Conservation (phyloP, 768 basidiomycete species). For the Boletus fagicola region DNA sequence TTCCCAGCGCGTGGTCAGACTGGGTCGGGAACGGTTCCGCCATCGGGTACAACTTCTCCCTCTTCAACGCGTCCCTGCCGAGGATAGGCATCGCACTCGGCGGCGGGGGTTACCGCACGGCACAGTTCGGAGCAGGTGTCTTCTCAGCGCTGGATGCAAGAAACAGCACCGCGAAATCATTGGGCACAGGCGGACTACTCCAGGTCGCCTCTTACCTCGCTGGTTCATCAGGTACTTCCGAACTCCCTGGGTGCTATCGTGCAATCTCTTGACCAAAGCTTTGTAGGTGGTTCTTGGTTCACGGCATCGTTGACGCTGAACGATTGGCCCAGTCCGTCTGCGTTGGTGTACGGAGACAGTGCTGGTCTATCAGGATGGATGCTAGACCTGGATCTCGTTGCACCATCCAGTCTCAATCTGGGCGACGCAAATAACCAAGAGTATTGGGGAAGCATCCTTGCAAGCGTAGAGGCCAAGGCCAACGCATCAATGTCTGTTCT, state of each 20-base stretch:
- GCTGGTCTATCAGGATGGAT: slow-evolving; percentile 50
- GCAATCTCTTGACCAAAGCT: background rate
- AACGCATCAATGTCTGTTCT: slow-evolving; percentile 48
- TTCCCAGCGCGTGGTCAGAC: slow-evolving; percentile 54
- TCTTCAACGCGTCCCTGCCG: slow-evolving; percentile 43
- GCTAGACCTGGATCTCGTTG: slow-evolving; percentile 53
- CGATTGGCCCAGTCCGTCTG: slow-evolving; percentile 54
- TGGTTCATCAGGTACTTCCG: slow-evolving; percentile 56
- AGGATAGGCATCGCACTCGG: slow-evolving; percentile 64
- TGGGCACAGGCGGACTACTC: slow-evolving; percentile 64
- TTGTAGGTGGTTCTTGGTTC: slow-evolving; percentile 64
- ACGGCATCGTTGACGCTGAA: slow-evolving; percentile 63
- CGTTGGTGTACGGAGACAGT: slow-evolving; percentile 61
- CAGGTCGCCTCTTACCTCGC: slow-evolving; percentile 71
- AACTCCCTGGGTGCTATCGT: background rate
- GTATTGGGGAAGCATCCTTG: slow-evolving; percentile 53
- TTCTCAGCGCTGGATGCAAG: slow-evolving; percentile 59
- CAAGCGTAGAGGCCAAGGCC: slow-evolving; percentile 57
- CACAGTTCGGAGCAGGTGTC: slow-evolving; percentile 62
- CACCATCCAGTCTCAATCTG: slow-evolving; percentile 50
- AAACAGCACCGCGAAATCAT: slow-evolving; percentile 53
- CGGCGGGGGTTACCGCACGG: slow-evolving; percentile 69
- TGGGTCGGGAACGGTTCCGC: slow-evolving; percentile 58
- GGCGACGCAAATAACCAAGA: slow-evolving; percentile 46
- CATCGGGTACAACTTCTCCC: slow-evolving; percentile 51